phyloP scores from a whole-genome alignment of 352 stramenopile genomes.

The Phytophthora multivora region DNA sequence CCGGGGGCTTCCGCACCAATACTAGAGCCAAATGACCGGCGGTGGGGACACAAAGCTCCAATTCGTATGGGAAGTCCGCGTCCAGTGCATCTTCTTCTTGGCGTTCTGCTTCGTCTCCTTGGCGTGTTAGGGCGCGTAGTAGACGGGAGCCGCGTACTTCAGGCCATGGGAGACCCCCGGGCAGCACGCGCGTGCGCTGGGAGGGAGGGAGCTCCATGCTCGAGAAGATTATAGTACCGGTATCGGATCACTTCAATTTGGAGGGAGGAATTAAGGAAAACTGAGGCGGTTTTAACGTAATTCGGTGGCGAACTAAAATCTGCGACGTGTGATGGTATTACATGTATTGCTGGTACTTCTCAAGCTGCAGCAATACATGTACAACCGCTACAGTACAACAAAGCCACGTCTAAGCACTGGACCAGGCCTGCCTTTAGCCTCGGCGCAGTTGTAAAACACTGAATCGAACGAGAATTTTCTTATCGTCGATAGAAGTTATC shows the following conservation, averaged over 20 bases:
- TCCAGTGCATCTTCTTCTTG: conserved; percentile 7
- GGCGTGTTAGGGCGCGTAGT: conserved; percentile 23
- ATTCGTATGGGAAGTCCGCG: conserved; percentile 40
- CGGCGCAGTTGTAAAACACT: no score
- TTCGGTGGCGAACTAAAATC: background rate
- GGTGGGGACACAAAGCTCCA: conserved; percentile 60
- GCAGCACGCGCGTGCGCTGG: conserved; percentile 20
- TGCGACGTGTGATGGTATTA: conserved; percentile 17
- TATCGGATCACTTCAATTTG: conserved; percentile 10
- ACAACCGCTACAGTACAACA: no score
- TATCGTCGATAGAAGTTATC: no score
- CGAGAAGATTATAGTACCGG: conserved; percentile 4
- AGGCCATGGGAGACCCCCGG: conserved; percentile 52
- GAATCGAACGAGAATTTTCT: no score
- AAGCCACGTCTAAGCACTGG: no score
- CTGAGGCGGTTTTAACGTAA: background rate
- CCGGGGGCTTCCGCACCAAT: conserved; percentile 37
- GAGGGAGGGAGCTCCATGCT: conserved; percentile 6
- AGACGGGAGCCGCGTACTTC: conserved; percentile 50
- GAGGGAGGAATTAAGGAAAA: conserved; percentile 2
- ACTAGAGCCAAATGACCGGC: conserved; percentile 67
- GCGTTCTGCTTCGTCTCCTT: conserved; percentile 10
- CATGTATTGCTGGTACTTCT: no score
- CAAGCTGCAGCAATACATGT: no score
- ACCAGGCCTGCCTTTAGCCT: no score